Conservation (phyloP, 2,329 filamentous ascomycete species). For the Dactylonectria macrodidyma region DNA sequence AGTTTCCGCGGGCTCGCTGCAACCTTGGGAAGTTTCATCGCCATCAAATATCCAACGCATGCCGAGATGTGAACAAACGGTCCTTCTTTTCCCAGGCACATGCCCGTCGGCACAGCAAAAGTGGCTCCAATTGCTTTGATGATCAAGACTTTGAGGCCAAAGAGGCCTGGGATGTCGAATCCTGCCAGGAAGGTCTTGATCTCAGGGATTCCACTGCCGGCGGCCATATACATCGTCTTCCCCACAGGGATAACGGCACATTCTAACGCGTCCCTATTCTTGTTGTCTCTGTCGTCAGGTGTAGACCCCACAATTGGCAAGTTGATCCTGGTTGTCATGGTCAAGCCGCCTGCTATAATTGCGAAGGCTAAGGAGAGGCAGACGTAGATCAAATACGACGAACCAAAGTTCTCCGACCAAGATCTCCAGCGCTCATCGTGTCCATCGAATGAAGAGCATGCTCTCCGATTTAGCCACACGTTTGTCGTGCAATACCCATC, state of each 20-base stretch:
- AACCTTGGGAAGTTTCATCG: constrained; percentile 30
- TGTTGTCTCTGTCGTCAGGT: not conserved
- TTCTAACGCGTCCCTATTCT: not conserved
- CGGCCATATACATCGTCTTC: constrained; percentile 38
- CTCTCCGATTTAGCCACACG: constrained; percentile 15
- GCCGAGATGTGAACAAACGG: constrained; percentile 38
- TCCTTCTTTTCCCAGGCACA: constrained; percentile 37
- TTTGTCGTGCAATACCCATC: constrained; percentile 33
- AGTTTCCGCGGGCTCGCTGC: constrained; percentile 24
- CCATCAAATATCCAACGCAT: constrained; percentile 32
- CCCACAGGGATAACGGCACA: not conserved
- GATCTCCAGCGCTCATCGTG: constrained; percentile 17
- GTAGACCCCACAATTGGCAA: not conserved
- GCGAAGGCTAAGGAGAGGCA: constrained; percentile 28
- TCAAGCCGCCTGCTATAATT: constrained; percentile 26
- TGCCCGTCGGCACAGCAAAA: constrained; percentile 36
- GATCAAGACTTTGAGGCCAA: constrained; percentile 33
- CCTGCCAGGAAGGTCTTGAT: constrained; percentile 36
- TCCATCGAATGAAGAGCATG: constrained; percentile 19
- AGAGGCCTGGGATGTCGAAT: constrained; percentile 32
- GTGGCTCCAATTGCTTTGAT: constrained; percentile 35
- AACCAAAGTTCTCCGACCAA: constrained; percentile 25
- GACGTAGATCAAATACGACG: constrained; percentile 31
- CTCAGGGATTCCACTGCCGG: constrained; percentile 36
- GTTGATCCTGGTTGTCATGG: constrained; percentile 31